Base-by-base conservation (phyloP, 176 grass and related monocot species). In the Otatea glauca region DNA sequence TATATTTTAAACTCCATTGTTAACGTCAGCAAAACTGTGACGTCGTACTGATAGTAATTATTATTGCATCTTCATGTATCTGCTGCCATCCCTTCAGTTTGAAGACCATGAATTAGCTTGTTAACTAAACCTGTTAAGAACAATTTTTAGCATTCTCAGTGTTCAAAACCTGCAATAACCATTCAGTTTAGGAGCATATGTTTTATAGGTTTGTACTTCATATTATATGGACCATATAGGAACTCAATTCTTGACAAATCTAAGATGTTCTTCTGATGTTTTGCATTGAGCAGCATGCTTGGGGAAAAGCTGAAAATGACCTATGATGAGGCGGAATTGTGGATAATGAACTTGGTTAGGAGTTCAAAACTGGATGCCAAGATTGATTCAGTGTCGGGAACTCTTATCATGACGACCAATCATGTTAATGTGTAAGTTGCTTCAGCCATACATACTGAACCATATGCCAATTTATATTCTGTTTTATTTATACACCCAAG, bases 361-460 rank as follows among this genome's bases (percentile, higher is more conserved):
- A 94, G 76, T 79, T 95, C 93, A 14, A 95, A 98, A 68, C 91
- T 98, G 18, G 93, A 98, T 84, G 96, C 91, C 42, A 95, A 90
- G 86, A 98, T 98, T 17, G 91, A 98, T 90, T 93, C 85, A 27
- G 93, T 81, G 17, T 90, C 89, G 0, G 93, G 93, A 38, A 98
- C 96, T 80, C 89, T 98, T 62, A 88, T 95, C 68, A 95, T 98
- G 96, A 71, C 81, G 0, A 92, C 89, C 77, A 89, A 81, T 77
- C 86, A 85, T 43, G 73, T 92, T 63, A 87, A 98, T 87, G 91
- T 98, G 95, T 98, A 95, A 95, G 95, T 91, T 86, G 4, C 24
- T 65, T 29, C 4, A 3, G 0, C 18, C 62, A 20, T 23, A 70
- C n/a, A 41, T 43, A 47, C 27, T 54, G n/a, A 43, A 47, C 18